Conservation (phyloP, 2,329 filamentous ascomycete genomes). For the Neofusicoccum laricinum region DNA sequence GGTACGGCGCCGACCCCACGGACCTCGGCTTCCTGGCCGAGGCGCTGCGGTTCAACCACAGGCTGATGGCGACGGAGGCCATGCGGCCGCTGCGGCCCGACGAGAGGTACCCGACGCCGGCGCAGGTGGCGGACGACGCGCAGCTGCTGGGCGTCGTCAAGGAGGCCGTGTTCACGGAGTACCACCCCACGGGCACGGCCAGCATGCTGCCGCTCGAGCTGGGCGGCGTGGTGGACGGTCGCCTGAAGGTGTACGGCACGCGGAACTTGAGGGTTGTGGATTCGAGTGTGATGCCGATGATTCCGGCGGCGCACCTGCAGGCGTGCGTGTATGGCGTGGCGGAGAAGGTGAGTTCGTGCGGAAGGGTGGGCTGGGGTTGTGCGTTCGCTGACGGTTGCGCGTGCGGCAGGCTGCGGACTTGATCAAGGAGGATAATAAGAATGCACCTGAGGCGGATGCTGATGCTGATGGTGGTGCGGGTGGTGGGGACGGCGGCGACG, state of each 20-base stretch:
- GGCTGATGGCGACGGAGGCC: conserved; percentile 17
- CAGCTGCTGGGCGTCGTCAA: conserved; percentile 23
- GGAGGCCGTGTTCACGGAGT: conserved; percentile 23
- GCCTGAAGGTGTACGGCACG: conserved; percentile 28
- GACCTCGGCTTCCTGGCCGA: conserved; percentile 24
- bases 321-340: conserved; percentile 25
- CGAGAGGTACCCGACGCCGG: conserved; percentile 25
- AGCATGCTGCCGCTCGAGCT: conserved; percentile 27
- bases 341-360: conserved; percentile 20
- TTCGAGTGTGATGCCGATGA: conserved; percentile 20
- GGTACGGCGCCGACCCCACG: conserved; percentile 25
- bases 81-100: conserved; percentile 23
- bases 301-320: conserved; percentile 18
- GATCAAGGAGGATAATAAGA: not conserved
- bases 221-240: conserved; percentile 28
- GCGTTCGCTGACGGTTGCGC: not conserved
- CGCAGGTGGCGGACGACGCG: conserved; percentile 25
- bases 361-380: not conserved
- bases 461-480: too few relatives aligned
- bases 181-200: conserved; percentile 31
- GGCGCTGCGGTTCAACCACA: conserved; percentile 23
- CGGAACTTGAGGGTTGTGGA: conserved; percentile 24
- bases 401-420: not conserved
- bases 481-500: too few relatives aligned
- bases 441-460: not conserved